These are phyloP conservation scores for Pittosporum tobira DNA, from an alignment of 129 eudicot species.

Conservation along the genomic window DNA sequence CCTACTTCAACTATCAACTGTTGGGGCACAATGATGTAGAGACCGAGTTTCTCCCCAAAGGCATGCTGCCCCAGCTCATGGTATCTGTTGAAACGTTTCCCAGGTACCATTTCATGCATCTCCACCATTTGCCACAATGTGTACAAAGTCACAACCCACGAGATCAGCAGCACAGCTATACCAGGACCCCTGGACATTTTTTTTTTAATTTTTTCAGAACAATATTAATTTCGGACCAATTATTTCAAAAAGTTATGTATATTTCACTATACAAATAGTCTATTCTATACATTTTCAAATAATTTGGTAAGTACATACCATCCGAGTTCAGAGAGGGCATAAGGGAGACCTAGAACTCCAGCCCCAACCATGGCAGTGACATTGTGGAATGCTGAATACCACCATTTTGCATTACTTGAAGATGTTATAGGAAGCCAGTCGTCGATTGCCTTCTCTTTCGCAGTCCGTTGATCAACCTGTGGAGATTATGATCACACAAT, in stretches of 20 bases:
- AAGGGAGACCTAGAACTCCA: conserved; percentile 41
- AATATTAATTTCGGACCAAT: neutral
- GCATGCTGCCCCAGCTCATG: conserved; percentile 47
- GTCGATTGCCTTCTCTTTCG: conserved; percentile 26
- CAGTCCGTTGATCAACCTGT: conserved; percentile 19
- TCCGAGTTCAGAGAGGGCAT: conserved; percentile 36
- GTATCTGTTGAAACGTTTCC: too few relatives aligned
- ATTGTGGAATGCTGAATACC: too few relatives aligned
- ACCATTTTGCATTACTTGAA: conserved; percentile 42
- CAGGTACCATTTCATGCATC: too few relatives aligned
- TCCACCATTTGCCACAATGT: conserved; percentile 39
- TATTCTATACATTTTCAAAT: too few relatives aligned
- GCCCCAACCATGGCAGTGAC: too few relatives aligned
- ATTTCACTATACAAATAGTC: too few relatives aligned
- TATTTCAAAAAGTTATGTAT: too few relatives aligned
- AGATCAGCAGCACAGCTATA: conserved; percentile 25
- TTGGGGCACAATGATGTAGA: conserved; percentile 39
- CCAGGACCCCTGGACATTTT: conserved; percentile 39
- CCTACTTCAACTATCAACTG: conserved; percentile 39
- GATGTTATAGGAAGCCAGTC: conserved; percentile 40
- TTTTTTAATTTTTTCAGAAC: neutral
- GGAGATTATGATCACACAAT: too few relatives aligned
- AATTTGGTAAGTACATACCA: conserved; percentile 33
- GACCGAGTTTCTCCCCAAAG: conserved; percentile 41
- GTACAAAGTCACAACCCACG: conserved; percentile 35